phyloP scores from a whole-genome alignment of 371 early-diverging fungal genomes.

The Rhizopus stolonifer region DNA sequence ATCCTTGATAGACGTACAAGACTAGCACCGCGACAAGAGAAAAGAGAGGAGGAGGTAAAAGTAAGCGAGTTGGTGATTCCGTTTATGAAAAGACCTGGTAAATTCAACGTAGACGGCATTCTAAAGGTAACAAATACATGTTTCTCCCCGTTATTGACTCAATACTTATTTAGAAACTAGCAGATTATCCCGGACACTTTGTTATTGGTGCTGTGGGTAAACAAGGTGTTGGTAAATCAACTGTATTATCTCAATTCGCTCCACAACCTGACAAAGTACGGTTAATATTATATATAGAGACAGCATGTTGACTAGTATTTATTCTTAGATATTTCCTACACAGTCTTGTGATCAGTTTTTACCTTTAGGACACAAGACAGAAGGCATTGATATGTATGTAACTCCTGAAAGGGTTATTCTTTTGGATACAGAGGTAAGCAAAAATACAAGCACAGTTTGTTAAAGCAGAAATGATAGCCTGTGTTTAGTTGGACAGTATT shows the following conservation, averaged over 20 bases:
- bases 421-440: conserved; percentile 63
- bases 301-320: not conserved
- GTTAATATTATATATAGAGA: not conserved
- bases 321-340: conserved; percentile 34
- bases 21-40: not conserved
- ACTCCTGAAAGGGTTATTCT: conserved; percentile 71
- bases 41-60: not conserved
- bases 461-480: conserved; percentile 32
- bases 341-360: conserved; percentile 42
- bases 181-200: conserved; percentile 76
- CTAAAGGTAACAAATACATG: conserved; percentile 9
- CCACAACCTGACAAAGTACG: conserved; percentile 37
- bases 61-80: conserved; percentile 4
- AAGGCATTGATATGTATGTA: conserved; percentile 72
- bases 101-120: conserved; percentile 19
- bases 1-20: conserved; percentile 24
- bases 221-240: conserved; percentile 73
- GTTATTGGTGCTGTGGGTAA: conserved; percentile 73
- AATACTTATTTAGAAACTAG: conserved; percentile 5
- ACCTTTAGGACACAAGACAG: conserved; percentile 54
- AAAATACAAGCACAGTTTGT: not conserved
- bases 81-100: conserved; percentile 16
- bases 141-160: too few species aligned
- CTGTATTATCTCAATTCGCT: conserved; percentile 64
- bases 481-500: conserved; percentile 55